phyloP scores from a whole-genome alignment of 2,329 filamentous ascomycete genomes.

The Colletotrichum sp. region DNA sequence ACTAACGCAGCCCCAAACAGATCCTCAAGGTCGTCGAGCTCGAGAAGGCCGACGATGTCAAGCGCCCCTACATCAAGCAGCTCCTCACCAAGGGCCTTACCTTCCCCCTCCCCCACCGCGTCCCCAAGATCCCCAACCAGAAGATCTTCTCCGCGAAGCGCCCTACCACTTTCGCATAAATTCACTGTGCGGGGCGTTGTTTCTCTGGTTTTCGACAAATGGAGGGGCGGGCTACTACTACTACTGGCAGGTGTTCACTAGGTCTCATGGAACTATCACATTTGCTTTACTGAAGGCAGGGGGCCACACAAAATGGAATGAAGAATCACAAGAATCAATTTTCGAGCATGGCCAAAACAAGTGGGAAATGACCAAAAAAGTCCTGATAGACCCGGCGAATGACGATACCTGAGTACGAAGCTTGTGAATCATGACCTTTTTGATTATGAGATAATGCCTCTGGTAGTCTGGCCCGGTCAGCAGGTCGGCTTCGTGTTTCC shows the following conservation, averaged over 20 bases:
- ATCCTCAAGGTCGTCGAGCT: conserved; percentile 98
- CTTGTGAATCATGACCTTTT: conserved; percentile 17
- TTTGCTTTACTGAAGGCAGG: conserved; percentile 54
- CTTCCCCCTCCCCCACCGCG: conserved; percentile 98
- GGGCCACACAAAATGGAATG: conserved; percentile 35
- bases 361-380: neutral
- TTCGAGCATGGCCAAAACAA: conserved; percentile 12
- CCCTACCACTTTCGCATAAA: conserved; percentile 97
- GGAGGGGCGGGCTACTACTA: conserved; percentile 45
- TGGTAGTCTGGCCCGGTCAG: neutral
- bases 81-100: conserved; percentile 92
- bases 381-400: conserved; percentile 11
- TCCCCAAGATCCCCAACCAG: conserved; percentile 81
- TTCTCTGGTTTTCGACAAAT: conserved; percentile 50
- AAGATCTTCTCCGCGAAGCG: conserved; percentile 93
- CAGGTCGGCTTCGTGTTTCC: neutral
- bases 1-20: conserved; percentile 48
- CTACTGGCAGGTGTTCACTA: conserved; percentile 62
- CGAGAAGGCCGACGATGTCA: conserved; percentile 92
- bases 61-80: conserved; percentile 99
- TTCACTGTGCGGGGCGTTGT: conserved; percentile 44
- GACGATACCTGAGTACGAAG: conserved; percentile 19
- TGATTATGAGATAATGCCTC: conserved; percentile 11
- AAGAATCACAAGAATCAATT: conserved; percentile 39
- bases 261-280: conserved; percentile 66